Evolutionary conservation across 371 early-diverging fungal genomes (phyloP), one percentile per base, ranked within the genome.

Genomic region (Mycotypha africana): DNA sequence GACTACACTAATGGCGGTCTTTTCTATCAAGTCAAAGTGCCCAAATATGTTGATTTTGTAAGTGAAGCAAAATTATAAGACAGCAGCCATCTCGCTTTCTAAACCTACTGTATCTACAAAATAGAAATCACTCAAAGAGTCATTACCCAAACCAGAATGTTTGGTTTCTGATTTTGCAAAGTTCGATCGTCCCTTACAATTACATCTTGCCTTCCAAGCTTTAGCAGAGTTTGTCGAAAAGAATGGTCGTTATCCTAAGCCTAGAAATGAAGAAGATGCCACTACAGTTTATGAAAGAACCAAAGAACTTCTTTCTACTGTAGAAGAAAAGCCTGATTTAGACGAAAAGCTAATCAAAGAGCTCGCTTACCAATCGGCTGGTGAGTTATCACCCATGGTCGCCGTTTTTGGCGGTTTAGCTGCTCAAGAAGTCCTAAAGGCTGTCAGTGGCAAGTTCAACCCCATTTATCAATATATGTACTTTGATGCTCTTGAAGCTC

Each of bases 371-470:
- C 89, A 92, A 63, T 87, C 95, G 3, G 52, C 78, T 9, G 97
- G 96, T 47, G 91, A 93, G 51, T 53, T 99, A 44, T 75, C 96
- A n/a, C 99, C 99, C 8, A 95, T 99, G 92, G 82, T 81, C 15
- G 98, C 99, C 17, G 88, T 99, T 17, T 79, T 97, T 57, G 99
- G 99, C 56, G 99, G 99, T 47, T 74, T 99, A 37, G 93, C 92
- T 23, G 99, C 99, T 15, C 99, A 99, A 74, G 99, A 99, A 74
- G 98, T 97, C 9, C 79, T 99, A 22, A 99, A 99, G 82, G 83
- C 86, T 32, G 67, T 65, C 74, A 91, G 93, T 65, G 96, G 94
- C 47, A 99, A 99, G 64, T 99, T 99, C 74, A 69, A 71, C 49
- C 99, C 99, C 11, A 87, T 99, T 49, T 62, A 82, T 38, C 99